Evolutionary conservation across 768 basidiomycete genomes (phyloP).

Genomic region (Lactifluus subvellereus): DNA sequence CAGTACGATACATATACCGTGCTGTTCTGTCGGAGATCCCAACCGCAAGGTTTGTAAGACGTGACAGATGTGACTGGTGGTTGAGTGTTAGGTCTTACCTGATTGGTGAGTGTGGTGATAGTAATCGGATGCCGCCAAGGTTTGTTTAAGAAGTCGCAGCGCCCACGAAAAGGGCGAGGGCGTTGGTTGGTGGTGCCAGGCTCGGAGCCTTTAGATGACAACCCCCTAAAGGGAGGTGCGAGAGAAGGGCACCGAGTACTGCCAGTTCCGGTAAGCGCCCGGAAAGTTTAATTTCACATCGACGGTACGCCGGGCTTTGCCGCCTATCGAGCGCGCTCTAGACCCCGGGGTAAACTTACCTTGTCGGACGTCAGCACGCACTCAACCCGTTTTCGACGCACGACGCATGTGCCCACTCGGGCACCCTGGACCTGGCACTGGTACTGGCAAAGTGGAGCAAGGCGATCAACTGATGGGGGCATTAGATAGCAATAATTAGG

Average conservation of each 20-base stretch:
- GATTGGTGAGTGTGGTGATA: too few species aligned
- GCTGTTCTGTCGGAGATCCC: too few species aligned
- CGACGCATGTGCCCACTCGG: too few species aligned
- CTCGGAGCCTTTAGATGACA: slow-evolving; percentile 15
- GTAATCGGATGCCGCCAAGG: slow-evolving; percentile 16
- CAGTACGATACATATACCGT: too few species aligned
- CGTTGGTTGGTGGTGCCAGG: not conserved
- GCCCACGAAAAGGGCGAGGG: not conserved
- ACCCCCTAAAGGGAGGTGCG: not conserved
- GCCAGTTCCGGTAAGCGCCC: slow-evolving; percentile 3
- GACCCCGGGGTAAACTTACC: not conserved
- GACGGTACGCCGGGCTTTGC: slow-evolving; percentile 4
- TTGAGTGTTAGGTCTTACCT: too few species aligned
- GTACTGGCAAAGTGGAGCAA: not conserved
- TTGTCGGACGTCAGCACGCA: not conserved
- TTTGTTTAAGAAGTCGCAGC: slow-evolving; percentile 5
- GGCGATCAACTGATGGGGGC: not conserved
- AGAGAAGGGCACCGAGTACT: not conserved
- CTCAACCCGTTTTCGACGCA: not conserved
- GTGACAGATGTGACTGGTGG: too few species aligned
- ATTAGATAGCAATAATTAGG: not conserved
- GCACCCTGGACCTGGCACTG: not conserved
- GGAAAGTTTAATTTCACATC: slow-evolving; percentile 3
- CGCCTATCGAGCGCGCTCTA: not conserved
- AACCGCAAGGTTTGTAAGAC: too few species aligned